Evolutionary conservation across 2,329 filamentous ascomycete genomes (phyloP).

Genomic region (Sarocladium oryzae): DNA sequence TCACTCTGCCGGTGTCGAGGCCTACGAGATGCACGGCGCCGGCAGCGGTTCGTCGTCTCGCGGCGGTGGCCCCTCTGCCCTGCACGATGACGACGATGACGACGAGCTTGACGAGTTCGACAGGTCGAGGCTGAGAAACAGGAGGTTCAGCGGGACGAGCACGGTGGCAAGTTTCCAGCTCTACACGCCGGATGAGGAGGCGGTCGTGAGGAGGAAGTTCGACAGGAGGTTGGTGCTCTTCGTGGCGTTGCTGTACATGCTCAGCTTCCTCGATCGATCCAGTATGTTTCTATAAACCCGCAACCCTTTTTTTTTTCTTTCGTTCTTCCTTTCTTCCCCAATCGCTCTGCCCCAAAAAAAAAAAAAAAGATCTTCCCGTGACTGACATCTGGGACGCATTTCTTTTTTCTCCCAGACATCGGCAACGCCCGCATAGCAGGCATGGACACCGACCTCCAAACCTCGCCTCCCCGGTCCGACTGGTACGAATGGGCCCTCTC

Average conservation of each 20-base stretch:
- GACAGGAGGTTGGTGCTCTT: conserved; percentile 74
- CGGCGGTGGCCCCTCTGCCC: conserved; percentile 12
- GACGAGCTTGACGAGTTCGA: conserved; percentile 12
- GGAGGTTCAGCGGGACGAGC: conserved; percentile 14
- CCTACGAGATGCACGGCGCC: conserved; percentile 24
- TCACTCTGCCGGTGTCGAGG: conserved; percentile 18
- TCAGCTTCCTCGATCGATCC: conserved; percentile 80
- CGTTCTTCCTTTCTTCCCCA: not conserved
- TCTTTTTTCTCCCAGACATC: conserved; percentile 40
- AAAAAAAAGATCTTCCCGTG: no score
- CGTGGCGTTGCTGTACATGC: conserved; percentile 73
- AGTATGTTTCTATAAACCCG: no score
- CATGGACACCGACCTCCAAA: conserved; percentile 55
- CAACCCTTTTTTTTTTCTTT: not conserved
- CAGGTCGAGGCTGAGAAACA: conserved; percentile 7
- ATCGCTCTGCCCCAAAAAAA: no score
- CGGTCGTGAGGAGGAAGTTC: conserved; percentile 63
- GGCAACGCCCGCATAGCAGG: conserved; percentile 59
- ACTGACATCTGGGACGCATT: no score
- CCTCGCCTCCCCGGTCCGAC: conserved; percentile 33
- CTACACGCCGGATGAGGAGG: conserved; percentile 64
- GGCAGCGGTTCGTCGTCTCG: conserved; percentile 12
- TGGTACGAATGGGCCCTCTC: conserved; percentile 57
- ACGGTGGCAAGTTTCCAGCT: conserved; percentile 31
- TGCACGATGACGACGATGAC: conserved; percentile 15